A percentile compares a stretch with the other conserved stretches of the same genome.
phyloP scores from a whole-genome alignment of 805 yeast genomes.

The Jamesozyma piceae region DNA sequence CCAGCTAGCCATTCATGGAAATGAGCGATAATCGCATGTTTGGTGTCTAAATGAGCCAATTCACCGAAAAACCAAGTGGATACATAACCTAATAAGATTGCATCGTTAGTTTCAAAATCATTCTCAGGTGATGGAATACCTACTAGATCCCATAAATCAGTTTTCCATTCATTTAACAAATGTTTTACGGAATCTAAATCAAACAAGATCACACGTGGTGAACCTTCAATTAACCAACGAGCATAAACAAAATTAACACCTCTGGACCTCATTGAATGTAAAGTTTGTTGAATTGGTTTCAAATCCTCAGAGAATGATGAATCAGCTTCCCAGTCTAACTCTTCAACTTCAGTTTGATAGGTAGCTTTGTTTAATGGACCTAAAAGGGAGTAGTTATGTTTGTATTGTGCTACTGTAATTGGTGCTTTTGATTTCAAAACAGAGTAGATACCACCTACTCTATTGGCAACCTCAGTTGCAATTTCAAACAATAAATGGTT shows the following conservation, averaged over 20 bases:
- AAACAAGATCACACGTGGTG: constrained; percentile 84
- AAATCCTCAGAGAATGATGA: constrained; percentile 23
- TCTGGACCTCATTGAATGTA: constrained; percentile 70
- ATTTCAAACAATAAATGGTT: constrained; percentile 85
- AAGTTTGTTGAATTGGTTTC: constrained; percentile 32
- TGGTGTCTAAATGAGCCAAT: constrained; percentile 70
- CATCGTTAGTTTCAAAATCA: constrained; percentile 84
- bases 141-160: constrained; percentile 82
- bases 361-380: constrained; percentile 76
- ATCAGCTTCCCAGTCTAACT: constrained; percentile 48
- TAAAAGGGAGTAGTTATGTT: constrained; percentile 72
- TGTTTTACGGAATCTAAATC: constrained; percentile 68
- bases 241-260: constrained; percentile 84
- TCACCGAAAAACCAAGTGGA: constrained; percentile 98
- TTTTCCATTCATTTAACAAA: constrained; percentile 83
- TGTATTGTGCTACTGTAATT: constrained; percentile 87
- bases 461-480: constrained; percentile 95
- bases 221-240: constrained; percentile 95
- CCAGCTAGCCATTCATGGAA: constrained; percentile 99
- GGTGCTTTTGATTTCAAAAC: constrained; percentile 96
- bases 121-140: constrained; percentile 91
- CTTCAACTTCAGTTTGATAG: constrained; percentile 77
- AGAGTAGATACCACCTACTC: constrained; percentile 96
- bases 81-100: constrained; percentile 82
- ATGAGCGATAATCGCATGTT: constrained; percentile 85